These are phyloP conservation scores for Dinochytrium kinnereticum DNA, from an alignment of 371 early-diverging fungal genomes.

Conservation along the genomic window DNA sequence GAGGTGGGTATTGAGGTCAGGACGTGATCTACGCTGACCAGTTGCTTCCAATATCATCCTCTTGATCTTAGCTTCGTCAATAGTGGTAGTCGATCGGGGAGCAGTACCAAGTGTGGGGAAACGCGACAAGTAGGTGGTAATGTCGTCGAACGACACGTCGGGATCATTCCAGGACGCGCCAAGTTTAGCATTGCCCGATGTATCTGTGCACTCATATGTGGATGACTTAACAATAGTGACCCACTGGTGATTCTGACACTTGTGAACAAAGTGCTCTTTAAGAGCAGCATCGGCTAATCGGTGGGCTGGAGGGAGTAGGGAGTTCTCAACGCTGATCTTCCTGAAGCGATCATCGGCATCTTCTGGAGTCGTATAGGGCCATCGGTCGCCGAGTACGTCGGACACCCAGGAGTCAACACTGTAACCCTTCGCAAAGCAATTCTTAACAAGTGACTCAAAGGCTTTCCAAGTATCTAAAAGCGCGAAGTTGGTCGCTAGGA, in stretches of 20 bases:
- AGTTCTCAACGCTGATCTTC: background rate
- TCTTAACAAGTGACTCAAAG: too few species aligned
- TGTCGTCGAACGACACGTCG: background rate
- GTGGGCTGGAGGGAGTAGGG: background rate
- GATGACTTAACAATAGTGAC: background rate
- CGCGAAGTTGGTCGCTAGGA: too few species aligned
- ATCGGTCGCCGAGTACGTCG: background rate
- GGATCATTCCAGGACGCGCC: background rate
- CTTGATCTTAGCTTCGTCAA: background rate
- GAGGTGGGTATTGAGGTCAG: background rate
- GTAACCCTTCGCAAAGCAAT: too few species aligned
- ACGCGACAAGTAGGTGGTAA: background rate
- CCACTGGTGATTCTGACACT: background rate
- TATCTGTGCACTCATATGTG: background rate
- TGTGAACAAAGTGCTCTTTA: background rate
- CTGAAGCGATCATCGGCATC: background rate
- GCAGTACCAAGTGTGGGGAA: background rate
- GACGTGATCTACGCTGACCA: background rate
- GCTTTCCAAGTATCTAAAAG: too few species aligned
- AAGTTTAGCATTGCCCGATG: background rate
- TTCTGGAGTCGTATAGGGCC: background rate
- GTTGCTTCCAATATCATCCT: too few species aligned
- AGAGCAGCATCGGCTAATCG: background rate
- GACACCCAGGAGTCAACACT: background rate
- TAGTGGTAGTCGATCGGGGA: background rate